A percentile compares a stretch with the other conserved stretches of the same genome.
Evolutionary conservation across 2,329 filamentous ascomycete species (phyloP).

Genomic region (Hymenoscyphus infarciens): DNA sequence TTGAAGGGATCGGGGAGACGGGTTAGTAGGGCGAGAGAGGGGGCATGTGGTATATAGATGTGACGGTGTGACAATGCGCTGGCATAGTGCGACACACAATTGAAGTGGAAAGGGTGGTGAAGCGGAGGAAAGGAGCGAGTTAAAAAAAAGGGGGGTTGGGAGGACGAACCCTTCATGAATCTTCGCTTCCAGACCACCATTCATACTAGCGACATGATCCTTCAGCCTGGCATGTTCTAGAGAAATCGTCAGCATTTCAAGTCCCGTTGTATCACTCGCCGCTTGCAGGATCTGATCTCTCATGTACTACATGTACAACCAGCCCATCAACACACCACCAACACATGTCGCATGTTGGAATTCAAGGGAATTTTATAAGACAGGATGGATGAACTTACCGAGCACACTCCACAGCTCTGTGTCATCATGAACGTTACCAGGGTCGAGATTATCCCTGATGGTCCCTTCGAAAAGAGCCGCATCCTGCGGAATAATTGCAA

Average conservation of each 20-base stretch:
- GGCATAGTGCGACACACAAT: slow-evolving; percentile 9
- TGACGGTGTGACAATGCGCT: slow-evolving; percentile 8
- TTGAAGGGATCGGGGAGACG: slow-evolving; percentile 14
- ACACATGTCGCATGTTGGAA: slow-evolving; percentile 7
- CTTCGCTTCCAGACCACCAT: slow-evolving; percentile 82
- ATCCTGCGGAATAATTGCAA: slow-evolving; percentile 97
- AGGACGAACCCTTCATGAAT: slow-evolving; percentile 84
- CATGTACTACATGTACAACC: slow-evolving; percentile 25
- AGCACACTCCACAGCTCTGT: slow-evolving; percentile 95
- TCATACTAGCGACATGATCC: slow-evolving; percentile 83
- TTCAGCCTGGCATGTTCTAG: slow-evolving; percentile 88
- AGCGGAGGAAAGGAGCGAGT: slow-evolving; percentile 14
- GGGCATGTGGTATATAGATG: slow-evolving; percentile 13
- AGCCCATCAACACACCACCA: slow-evolving; percentile 14
- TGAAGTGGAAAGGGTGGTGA: slow-evolving; percentile 1
- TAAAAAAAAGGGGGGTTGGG: slow-evolving; percentile 11
- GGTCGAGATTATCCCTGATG: slow-evolving; percentile 92
- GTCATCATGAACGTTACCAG: slow-evolving; percentile 91
- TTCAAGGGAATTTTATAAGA: slow-evolving; percentile 10
- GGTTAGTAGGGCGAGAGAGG: slow-evolving; percentile 9
- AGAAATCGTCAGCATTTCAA: slow-evolving; percentile 39
- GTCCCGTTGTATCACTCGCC: slow-evolving; percentile 27
- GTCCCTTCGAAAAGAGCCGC: slow-evolving; percentile 93
- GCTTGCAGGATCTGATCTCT: slow-evolving; percentile 27
- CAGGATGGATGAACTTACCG: slow-evolving; percentile 54